These are phyloP conservation scores for Gymnopilus junonius DNA, from an alignment of 768 basidiomycete species.

Conservation along the genomic window DNA sequence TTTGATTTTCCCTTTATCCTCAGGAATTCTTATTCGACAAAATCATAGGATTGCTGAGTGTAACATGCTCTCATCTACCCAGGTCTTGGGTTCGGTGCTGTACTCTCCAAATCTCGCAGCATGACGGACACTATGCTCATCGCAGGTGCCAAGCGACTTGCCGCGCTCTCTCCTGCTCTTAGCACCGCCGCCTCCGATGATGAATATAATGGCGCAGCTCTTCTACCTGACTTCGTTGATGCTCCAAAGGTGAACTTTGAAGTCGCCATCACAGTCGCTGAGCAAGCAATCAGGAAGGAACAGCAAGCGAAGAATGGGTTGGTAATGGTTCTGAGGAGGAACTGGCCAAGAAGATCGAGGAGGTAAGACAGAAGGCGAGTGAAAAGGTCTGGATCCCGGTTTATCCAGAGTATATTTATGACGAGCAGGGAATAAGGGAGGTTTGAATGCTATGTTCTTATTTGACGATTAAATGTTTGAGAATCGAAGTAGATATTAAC, in stretches of 20 bases:
- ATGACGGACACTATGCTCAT: constrained; percentile 91
- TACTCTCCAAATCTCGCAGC: constrained; percentile 62
- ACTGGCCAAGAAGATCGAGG: not conserved
- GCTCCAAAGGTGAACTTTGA: constrained; percentile 78
- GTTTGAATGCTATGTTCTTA: too few relatives aligned
- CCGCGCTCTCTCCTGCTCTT: constrained; percentile 72
- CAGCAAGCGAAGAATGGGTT: constrained; percentile 59
- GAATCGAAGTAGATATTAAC: not conserved
- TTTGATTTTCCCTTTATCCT: not conserved
- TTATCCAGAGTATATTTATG: constrained; percentile 69
- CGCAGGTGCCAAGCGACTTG: constrained; percentile 75
- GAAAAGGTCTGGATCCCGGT: constrained; percentile 65
- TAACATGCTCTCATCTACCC: constrained; percentile 84
- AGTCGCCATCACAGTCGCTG: constrained; percentile 80
- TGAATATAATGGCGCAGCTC: constrained; percentile 64
- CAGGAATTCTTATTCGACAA: not conserved
- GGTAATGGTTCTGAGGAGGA: constrained; percentile 1
- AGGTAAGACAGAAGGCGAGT: constrained; percentile 34
- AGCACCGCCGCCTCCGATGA: constrained; percentile 8
- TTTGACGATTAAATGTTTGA: not conserved
- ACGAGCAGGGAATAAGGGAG: constrained; percentile 46
- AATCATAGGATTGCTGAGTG: constrained; percentile 67
- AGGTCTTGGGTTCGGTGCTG: constrained; percentile 82
- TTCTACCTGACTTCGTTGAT: constrained; percentile 79
- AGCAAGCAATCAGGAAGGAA: constrained; percentile 78